Base-by-base conservation (phyloP, 2,329 filamentous ascomycete genomes). In the Colletotrichum sp. region DNA sequence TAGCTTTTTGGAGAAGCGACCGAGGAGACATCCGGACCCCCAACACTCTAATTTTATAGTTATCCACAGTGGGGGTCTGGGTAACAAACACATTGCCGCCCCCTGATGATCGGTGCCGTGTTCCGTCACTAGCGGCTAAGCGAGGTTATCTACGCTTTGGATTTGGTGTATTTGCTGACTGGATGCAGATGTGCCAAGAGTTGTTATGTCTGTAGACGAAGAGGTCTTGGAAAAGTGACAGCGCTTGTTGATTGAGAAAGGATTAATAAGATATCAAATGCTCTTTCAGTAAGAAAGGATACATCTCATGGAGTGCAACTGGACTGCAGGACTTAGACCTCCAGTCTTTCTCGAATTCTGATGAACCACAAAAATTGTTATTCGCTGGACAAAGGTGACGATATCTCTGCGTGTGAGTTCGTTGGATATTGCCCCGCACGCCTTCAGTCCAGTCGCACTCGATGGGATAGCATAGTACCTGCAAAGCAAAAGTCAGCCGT, bases 1-100 rank as follows among this genome's bases (percentile, higher is more conserved):
- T 52, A 52, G 44, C 44, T 52, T 52, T 52, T 52, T 21, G 44
- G 44, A 52, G 44, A 52, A 7, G 18, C 44, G 44, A 4, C 1
- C 12, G n/a, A 52, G 44, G 28, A 21, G 34, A 34, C n/a, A 5
- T 26, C 21, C 2, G 24, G 59, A 16, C 26, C 15, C 7, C 24
- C n/a, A 34, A 13, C 36, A 63, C 16, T 57, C 68, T 44, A 72
- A 62, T 39, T 55, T 68, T 62, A 49, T 55, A 39, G 55, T 57
- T 75, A 69, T 24, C 72, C 68, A 34, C 68, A 75, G 55, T 63
- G 60, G 44, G 44, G 44, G 44, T 21, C n/a, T 7, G 3, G 59
- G 59, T 49, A 6, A 26, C 44, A 30, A 30, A 13, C 49, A 49
- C 39, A 13, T 52, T 49, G 49, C 64, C 1, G 30, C 28, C 66